Evolutionary conservation across 1,284 basidiomycete species (phyloP).

Genomic region (Pyrrhoderma lamaoense): DNA sequence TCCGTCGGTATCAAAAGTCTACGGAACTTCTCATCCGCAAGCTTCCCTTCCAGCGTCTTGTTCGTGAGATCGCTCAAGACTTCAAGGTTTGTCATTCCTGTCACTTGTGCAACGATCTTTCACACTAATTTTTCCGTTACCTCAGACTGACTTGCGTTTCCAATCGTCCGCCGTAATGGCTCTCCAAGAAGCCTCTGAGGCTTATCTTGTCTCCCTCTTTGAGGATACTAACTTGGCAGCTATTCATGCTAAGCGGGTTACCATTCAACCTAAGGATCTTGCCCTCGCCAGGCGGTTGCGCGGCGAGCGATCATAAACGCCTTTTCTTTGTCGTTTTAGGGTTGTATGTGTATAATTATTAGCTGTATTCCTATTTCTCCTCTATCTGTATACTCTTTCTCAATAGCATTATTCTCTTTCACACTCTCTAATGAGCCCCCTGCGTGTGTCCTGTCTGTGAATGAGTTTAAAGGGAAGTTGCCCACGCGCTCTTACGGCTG

Average conservation of each 20-base stretch:
- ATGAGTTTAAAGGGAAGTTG: too few species aligned
- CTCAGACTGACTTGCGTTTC: constrained; percentile 69
- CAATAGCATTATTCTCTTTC: too few species aligned
- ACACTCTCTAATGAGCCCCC: too few species aligned
- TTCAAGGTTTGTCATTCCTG: constrained; percentile 31
- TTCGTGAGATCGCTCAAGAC: constrained; percentile 52
- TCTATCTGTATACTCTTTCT: too few species aligned
- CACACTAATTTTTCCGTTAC: constrained; percentile 22
- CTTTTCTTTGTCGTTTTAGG: background rate
- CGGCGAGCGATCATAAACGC: constrained; percentile 34
- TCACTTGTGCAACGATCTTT: constrained; percentile 22
- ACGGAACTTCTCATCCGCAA: constrained; percentile 75
- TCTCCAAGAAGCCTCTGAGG: constrained; percentile 72
- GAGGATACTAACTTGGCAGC: constrained; percentile 66
- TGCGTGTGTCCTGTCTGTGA: too few species aligned
- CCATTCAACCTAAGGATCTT: constrained; percentile 72
- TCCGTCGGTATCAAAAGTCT: constrained; percentile 79
- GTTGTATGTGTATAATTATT: too few species aligned
- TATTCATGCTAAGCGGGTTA: constrained; percentile 69
- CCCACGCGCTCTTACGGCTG: too few species aligned
- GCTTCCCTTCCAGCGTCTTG: constrained; percentile 70
- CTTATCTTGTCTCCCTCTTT: constrained; percentile 76
- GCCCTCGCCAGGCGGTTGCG: constrained; percentile 53
- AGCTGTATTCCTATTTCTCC: too few species aligned
- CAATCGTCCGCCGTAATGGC: constrained; percentile 71